Evolutionary conservation across 345 rosid genomes (phyloP).

Genomic region (Salix suchowensis): DNA sequence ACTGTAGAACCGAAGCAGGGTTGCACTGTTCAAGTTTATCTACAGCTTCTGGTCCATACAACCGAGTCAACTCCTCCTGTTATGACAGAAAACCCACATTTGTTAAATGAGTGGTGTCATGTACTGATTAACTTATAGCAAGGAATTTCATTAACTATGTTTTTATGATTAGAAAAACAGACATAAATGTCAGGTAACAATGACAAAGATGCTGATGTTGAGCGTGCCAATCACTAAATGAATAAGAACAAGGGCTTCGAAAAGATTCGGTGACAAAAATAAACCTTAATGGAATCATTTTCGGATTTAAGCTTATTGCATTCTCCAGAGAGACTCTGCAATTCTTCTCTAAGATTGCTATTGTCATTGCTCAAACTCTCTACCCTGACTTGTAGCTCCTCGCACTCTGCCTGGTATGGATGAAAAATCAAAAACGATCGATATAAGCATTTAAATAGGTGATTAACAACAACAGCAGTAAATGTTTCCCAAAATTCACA

Average conservation of each 20-base stretch:
- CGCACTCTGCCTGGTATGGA: conserved; percentile 73
- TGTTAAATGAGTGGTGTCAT: background rate
- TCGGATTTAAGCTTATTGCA: conserved; percentile 85
- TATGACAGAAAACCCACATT: background rate
- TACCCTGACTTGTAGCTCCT: conserved; percentile 78
- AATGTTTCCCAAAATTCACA: background rate
- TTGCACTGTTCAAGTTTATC: conserved; percentile 55
- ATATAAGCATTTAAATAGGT: background rate
- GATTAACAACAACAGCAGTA: background rate
- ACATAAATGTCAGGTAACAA: background rate
- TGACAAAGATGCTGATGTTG: background rate
- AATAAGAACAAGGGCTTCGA: background rate
- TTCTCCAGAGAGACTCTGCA: conserved; percentile 72
- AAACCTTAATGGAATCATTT: conserved; percentile 78
- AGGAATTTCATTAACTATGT: background rate
- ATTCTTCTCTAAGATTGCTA: conserved; percentile 62
- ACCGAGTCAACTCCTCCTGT: conserved; percentile 71
- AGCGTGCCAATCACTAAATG: background rate
- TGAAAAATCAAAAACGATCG: background rate
- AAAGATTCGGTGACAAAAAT: background rate
- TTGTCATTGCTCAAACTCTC: conserved; percentile 63
- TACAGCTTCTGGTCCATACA: conserved; percentile 72
- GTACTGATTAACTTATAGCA: background rate
- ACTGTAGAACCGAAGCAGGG: conserved; percentile 22
- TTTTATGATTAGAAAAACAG: background rate